Evolutionary conservation across 176 grass and related monocot species (phyloP).

Genomic region (Rhynchospora tenuis): DNA sequence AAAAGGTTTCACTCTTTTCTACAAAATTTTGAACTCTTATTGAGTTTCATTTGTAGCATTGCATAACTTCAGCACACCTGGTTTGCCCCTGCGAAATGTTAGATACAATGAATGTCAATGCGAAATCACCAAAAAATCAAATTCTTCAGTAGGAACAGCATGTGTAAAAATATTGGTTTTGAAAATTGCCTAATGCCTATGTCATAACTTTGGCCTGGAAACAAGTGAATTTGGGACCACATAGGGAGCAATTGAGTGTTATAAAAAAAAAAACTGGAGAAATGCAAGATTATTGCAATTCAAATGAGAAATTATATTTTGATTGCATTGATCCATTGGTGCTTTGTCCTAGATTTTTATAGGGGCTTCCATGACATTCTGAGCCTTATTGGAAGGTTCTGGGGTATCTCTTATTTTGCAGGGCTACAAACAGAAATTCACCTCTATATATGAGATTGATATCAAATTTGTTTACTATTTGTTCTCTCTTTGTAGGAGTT

Average conservation of each 20-base stretch:
- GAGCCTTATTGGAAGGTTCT: not conserved
- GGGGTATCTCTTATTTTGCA: not conserved
- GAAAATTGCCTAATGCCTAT: not conserved
- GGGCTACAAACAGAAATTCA: constrained; percentile 4
- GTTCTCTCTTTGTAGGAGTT: constrained; percentile 53
- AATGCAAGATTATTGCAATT: not conserved
- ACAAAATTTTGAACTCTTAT: not conserved
- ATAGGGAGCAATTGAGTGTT: not conserved
- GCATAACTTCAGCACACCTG: not conserved
- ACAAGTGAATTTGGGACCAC: not conserved
- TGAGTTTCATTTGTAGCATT: not conserved
- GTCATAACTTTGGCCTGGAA: not conserved
- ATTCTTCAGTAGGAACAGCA: not conserved
- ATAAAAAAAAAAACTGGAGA: not conserved
- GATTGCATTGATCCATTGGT: not conserved
- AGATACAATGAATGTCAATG: not conserved
- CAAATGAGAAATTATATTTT: not conserved
- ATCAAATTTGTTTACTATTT: not conserved
- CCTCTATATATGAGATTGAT: not conserved
- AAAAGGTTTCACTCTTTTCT: constrained; percentile 48
- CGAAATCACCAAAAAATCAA: not conserved
- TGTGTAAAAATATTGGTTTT: not conserved
- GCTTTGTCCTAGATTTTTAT: not conserved
- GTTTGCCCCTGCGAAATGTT: not conserved
- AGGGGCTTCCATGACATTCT: not conserved